These are phyloP conservation scores for Populus alba DNA, from an alignment of 345 rosid species.

Conservation along the genomic window DNA sequence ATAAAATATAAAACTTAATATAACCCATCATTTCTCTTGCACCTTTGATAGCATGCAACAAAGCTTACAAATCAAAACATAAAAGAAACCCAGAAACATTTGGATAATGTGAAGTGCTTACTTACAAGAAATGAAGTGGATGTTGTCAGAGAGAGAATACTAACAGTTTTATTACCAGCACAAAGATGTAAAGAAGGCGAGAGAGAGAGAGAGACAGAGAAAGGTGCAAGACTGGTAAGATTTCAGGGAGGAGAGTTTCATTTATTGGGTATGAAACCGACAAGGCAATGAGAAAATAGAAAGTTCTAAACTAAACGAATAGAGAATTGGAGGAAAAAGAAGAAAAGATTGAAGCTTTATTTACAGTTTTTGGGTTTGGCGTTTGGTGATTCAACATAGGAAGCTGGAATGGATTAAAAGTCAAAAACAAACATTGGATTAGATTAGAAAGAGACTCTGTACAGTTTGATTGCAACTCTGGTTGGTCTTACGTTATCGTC, in stretches of 20 bases:
- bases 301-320: not conserved
- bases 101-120: slow-evolving; percentile 18
- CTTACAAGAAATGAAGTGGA: slow-evolving; percentile 3
- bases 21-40: slow-evolving; percentile 6
- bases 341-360: not conserved
- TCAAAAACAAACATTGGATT: slow-evolving; percentile 22
- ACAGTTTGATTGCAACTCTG: slow-evolving; percentile 32
- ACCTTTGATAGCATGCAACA: slow-evolving; percentile 21
- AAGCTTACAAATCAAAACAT: not conserved
- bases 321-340: not conserved
- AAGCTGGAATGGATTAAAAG: slow-evolving; percentile 36
- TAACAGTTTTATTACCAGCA: not conserved
- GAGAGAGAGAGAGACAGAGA: not conserved
- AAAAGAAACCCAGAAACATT: not conserved
- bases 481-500: slow-evolving; percentile 45
- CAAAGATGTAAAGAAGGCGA: not conserved
- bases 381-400: slow-evolving; percentile 45
- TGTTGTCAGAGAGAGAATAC: slow-evolving; percentile 1
- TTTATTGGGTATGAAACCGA: slow-evolving; percentile 29
- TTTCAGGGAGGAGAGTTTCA: slow-evolving; percentile 8
- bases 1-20: not conserved
- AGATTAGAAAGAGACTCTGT: slow-evolving; percentile 13
- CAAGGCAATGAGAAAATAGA: not conserved
- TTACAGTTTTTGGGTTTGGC: not conserved
- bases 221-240: slow-evolving; percentile 38